phyloP scores from a whole-genome alignment of 2,329 filamentous ascomycete genomes.

The Penicillium glabrum region DNA sequence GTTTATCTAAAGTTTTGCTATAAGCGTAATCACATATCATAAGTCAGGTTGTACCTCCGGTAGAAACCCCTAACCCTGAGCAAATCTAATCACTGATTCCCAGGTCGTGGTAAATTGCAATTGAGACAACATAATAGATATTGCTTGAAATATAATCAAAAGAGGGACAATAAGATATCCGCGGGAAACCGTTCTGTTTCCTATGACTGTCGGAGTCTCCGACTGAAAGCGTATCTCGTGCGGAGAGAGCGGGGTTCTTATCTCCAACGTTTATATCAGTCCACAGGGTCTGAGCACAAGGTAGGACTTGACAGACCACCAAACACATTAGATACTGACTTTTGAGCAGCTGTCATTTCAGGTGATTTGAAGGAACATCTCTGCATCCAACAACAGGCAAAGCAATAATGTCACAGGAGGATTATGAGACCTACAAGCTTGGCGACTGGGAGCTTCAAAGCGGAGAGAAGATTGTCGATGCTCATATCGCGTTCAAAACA shows the following conservation, averaged over 20 bases:
- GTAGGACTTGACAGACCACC: not conserved
- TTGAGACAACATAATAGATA: not conserved
- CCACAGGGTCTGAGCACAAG: not conserved
- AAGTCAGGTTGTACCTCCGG: too few relatives aligned
- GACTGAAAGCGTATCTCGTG: not conserved
- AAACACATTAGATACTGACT: not conserved
- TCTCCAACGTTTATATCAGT: not conserved
- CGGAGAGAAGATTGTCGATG: slow-evolving; percentile 61
- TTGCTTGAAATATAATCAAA: not conserved
- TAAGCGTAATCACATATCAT: too few relatives aligned
- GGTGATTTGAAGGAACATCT: not conserved
- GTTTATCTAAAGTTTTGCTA: not conserved
- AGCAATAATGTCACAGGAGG: slow-evolving; percentile 23
- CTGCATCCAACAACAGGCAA: not conserved
- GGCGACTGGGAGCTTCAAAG: slow-evolving; percentile 68
- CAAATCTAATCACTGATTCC: too few relatives aligned
- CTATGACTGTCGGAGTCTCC: not conserved
- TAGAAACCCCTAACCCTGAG: not conserved
- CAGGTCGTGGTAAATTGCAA: not conserved
- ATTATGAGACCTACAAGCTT: slow-evolving; percentile 56
- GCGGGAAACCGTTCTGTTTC: not conserved
- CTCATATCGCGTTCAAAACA: slow-evolving; percentile 75
- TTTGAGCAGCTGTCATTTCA: not conserved
- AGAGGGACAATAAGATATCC: not conserved
- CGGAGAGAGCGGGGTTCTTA: slow-evolving; percentile 5